Evolutionary conservation across 306 rosid genomes (phyloP), one percentile per base, ranked within the genome.

Genomic region (Prunus fruticosa): DNA sequence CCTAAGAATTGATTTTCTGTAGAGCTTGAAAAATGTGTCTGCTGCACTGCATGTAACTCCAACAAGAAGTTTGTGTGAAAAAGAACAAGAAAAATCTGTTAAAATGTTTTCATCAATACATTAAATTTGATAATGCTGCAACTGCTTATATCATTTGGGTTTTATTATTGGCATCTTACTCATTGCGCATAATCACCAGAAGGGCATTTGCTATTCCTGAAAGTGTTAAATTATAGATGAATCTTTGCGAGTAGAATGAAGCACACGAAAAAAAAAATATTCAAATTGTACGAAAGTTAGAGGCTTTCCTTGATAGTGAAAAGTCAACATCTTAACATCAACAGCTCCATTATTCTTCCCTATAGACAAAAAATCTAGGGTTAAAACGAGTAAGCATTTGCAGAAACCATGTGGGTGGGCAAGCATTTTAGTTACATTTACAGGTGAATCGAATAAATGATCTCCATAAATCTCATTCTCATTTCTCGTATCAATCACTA

Each of bases 361-460:
- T 45, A 47, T 13, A 47, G 75, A 86, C 85, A 79, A 79, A 85
- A 34, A 82, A 41, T 82, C 57, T 69, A 70, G 81, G 69, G 80
- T 46, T 61, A 57, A 74, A 85, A 54, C 82, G 79, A 78, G 73
- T 76, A 72, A 20, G 62, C 62, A 51, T 45, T 28, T 62, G 77
- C 71, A 78, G 81, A 71, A 47, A 47, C 77, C 89, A 83, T 85
- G 91, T 74, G 88, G 74, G 82, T 49, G 82, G 74, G 82, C 67
- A 61, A 69, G 74, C 75, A 47, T 64, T 74, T 79, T 74, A 67
- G 84, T 38, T 78, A 57, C 61, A 83, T 25, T 78, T 66, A 64
- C 73, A 38, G 84, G 77, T 63, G 79, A 77, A 49, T 65, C 79
- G 84, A 77, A 82, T 88, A 86, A 85, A 82, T 88, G 81, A 69